These are phyloP conservation scores for Syncephalis fuscata DNA, from an alignment of 371 early-diverging fungal genomes.

Conservation along the genomic window DNA sequence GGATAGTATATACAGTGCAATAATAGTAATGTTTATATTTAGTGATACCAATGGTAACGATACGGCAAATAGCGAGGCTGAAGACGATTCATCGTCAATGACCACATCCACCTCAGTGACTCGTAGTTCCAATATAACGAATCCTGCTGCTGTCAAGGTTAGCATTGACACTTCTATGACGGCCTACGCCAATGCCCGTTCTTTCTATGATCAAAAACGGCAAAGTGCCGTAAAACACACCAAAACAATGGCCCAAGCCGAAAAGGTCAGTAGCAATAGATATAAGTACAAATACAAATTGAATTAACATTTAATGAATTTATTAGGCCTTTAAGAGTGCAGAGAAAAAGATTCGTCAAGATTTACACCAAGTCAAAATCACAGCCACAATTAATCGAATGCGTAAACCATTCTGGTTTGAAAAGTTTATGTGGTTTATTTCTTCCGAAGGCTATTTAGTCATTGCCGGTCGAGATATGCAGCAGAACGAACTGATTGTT, in stretches of 20 bases:
- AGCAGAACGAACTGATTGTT: constrained; percentile 96
- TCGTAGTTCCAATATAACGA: too few species aligned
- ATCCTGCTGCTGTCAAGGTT: constrained; percentile 19
- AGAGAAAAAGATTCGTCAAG: constrained; percentile 71
- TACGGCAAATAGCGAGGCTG: constrained; percentile 16
- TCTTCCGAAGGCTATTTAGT: constrained; percentile 89
- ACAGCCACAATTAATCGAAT: constrained; percentile 62
- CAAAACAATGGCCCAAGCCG: constrained; percentile 72
- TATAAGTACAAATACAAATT: not conserved
- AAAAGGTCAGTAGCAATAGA: constrained; percentile 18
- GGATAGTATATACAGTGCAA: too few species aligned
- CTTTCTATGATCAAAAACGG: constrained; percentile 76
- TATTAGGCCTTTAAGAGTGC: constrained; percentile 62
- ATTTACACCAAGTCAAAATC: constrained; percentile 54
- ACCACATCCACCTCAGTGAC: constrained; percentile 1
- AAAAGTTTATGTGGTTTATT: constrained; percentile 98
- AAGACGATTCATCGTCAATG: constrained; percentile 20
- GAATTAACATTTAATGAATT: constrained; percentile 8
- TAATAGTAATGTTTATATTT: too few species aligned
- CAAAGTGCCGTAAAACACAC: constrained; percentile 68
- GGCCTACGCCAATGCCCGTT: constrained; percentile 84
- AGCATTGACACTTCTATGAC: constrained; percentile 77
- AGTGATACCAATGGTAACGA: too few species aligned
- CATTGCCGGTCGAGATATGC: constrained; percentile 92
- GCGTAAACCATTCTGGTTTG: constrained; percentile 98